Evolutionary conservation across 345 rosid genomes (phyloP), one percentile per base, ranked within the genome.

Genomic region (Citrus medica): DNA sequence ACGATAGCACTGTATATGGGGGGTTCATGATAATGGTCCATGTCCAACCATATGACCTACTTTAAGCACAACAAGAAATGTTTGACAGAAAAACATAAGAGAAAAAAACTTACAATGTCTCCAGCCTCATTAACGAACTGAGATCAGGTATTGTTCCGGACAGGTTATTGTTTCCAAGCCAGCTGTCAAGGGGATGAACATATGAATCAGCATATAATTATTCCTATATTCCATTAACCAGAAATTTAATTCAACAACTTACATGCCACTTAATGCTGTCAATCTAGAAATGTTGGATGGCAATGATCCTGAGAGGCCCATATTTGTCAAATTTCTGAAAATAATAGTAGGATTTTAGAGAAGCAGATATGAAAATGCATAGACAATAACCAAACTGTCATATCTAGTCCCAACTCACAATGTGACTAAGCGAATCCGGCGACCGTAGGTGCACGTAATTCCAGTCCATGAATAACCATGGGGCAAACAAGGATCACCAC

Each of bases 401-500:
- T 37, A 60, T 74, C 25, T 48, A 75, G 38, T 24, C 77, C 17
- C 75, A 79, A 91, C 98, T 92, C 86, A 92, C 98, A 94, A 76
- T 40, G 92, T 51, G 80, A 84, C 81, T 48, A 96, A 84, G 58
- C 98, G 97, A 73, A 90, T 88, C 60, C 91, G 88, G 42, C 86
- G 81, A 16, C 92, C 97, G 71, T 81, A 82, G 32, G 85, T 74
- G 83, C 98, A 96, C n/a, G 89, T 82, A 74, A 94, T 81, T 56
- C 98, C 99, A 67, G 95, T 85, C 98, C 99, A 96, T 7, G 88
- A 65, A 82, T 91, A 94, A 38, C 83, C 81, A 59, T 37, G 83
- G 68, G 97, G 98, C 68, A 88, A 63, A 80, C 99, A 96, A 78
- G 99, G 98, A 89, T 94, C 98, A 1, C 98, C 98, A 4, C 58